phyloP scores from a whole-genome alignment of 495 filamentous ascomycete species.

The Daldinia childiae region DNA sequence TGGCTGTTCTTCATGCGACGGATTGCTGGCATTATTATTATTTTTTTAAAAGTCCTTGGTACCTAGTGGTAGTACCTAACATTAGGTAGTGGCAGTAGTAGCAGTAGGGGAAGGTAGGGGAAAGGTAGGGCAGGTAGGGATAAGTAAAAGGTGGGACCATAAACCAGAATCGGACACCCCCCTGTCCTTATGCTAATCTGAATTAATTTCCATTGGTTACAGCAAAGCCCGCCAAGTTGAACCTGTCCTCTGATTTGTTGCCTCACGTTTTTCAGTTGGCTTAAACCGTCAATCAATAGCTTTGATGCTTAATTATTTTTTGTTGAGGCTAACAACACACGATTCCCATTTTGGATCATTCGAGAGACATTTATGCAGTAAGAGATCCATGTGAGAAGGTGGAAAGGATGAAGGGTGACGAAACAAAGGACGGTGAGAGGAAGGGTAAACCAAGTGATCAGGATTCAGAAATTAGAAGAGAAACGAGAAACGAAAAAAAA shows the following conservation, averaged over 20 bases:
- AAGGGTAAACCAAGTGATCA: conserved; percentile 2
- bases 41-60: conserved; percentile 6
- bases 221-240: neutral
- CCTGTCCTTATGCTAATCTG: conserved; percentile 21
- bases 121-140: neutral
- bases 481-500: neutral
- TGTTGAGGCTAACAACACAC: conserved; percentile 35
- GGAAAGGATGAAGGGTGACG: neutral
- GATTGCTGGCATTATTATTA: conserved; percentile 33
- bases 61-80: neutral
- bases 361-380: conserved; percentile 26
- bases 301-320: conserved; percentile 27
- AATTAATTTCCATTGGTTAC: conserved; percentile 30
- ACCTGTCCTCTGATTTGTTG: conserved; percentile 35
- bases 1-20: conserved; percentile 29
- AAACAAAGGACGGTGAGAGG: conserved; percentile 1
- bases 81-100: neutral
- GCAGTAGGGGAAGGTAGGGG: neutral
- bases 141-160: neutral
- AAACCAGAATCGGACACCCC: conserved; percentile 22
- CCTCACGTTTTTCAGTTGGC: conserved; percentile 42
- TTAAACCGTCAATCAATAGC: conserved; percentile 41
- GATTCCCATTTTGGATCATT: conserved; percentile 19
- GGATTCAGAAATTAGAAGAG: neutral
- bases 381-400: neutral